These are phyloP conservation scores for Penicillium riverlandense DNA, from an alignment of 495 filamentous ascomycete species.

Conservation along the genomic window DNA sequence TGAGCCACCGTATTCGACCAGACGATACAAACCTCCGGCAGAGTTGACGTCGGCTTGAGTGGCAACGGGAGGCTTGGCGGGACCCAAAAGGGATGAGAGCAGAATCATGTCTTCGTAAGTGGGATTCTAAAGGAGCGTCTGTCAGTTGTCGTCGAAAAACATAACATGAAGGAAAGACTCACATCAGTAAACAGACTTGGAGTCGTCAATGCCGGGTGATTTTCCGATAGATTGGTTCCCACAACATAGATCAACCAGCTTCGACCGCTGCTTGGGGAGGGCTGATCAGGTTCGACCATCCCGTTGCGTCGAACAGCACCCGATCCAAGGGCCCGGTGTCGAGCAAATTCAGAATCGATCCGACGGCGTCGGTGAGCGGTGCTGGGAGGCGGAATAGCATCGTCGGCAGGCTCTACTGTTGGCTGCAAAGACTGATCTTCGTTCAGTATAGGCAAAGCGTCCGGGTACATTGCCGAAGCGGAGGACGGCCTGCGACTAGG, in stretches of 20 bases:
- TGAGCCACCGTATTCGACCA: conserved; percentile 38
- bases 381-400: conserved; percentile 12
- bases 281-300: conserved; percentile 57
- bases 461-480: conserved; percentile 39
- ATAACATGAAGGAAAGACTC: conserved; percentile 10
- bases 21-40: conserved; percentile 52
- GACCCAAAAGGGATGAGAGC: conserved; percentile 62
- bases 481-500: conserved; percentile 48
- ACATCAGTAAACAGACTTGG: conserved; percentile 72
- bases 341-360: conserved; percentile 57
- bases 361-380: conserved; percentile 46
- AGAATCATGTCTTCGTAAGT: conserved; percentile 78
- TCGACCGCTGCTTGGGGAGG: conserved; percentile 42
- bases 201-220: conserved; percentile 69
- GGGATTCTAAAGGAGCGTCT: conserved; percentile 43
- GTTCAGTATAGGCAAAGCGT: conserved; percentile 25
- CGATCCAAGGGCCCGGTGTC: conserved; percentile 52
- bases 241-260: conserved; percentile 80
- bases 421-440: conserved; percentile 28
- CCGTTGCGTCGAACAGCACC: conserved; percentile 59
- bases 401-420: conserved; percentile 20
- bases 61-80: conserved; percentile 69
- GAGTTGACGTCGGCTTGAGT: conserved; percentile 58
- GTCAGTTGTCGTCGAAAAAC: conserved; percentile 3
- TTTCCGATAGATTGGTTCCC: conserved; percentile 67